Evolutionary conservation across 2,329 filamentous ascomycete species (phyloP).

Genomic region (Karstenula rhodostoma): DNA sequence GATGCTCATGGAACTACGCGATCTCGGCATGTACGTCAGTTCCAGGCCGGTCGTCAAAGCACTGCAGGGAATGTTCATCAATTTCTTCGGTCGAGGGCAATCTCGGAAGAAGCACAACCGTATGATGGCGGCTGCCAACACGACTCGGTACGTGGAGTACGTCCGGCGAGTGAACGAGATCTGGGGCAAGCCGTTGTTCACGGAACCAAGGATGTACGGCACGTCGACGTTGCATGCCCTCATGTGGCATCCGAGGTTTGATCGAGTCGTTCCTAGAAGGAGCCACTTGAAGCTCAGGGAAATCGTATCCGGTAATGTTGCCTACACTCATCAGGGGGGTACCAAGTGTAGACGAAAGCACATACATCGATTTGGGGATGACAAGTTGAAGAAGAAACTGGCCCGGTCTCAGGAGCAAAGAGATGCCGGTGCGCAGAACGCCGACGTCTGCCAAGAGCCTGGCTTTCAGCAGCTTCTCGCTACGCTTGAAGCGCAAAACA

Average conservation of each 20-base stretch:
- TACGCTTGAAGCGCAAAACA: background rate
- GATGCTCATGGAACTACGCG: slow-evolving; percentile 37
- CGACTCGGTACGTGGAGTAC: slow-evolving; percentile 30
- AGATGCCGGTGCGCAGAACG: background rate
- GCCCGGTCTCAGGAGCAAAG: background rate
- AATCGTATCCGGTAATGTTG: background rate
- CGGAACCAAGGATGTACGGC: slow-evolving; percentile 27
- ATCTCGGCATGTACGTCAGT: slow-evolving; percentile 38
- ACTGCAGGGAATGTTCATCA: slow-evolving; percentile 37
- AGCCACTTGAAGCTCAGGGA: slow-evolving; percentile 4
- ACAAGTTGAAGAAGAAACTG: background rate
- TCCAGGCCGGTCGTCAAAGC: slow-evolving; percentile 35
- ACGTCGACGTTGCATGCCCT: slow-evolving; percentile 4
- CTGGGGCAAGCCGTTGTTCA: slow-evolving; percentile 38
- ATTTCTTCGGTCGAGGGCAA: slow-evolving; percentile 39
- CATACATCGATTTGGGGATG: background rate
- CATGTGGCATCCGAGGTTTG: slow-evolving; percentile 22
- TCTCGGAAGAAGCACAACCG: slow-evolving; percentile 35
- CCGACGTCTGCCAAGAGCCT: background rate
- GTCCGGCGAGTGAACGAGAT: slow-evolving; percentile 37
- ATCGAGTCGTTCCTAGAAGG: background rate
- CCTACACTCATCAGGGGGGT: background rate
- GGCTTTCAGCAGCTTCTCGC: background rate
- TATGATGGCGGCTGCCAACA: slow-evolving; percentile 33
- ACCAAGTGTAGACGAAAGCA: background rate